Conservation (phyloP, 441 rosid genomes). For the Biscutella laevigata region DNA sequence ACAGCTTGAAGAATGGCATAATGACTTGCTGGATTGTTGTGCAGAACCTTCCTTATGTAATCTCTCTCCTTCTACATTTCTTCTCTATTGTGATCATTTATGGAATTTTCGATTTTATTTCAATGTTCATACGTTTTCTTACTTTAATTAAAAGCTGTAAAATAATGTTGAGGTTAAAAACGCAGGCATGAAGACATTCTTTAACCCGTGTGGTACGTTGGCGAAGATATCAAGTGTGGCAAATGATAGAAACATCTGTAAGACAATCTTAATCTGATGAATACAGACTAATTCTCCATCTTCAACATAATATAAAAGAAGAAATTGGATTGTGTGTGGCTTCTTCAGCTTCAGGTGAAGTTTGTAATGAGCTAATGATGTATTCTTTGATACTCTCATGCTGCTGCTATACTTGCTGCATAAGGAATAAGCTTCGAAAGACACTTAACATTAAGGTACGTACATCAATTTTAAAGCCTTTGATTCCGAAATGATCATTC, state of each 20-base stretch:
- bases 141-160: not conserved
- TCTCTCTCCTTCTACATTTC: constrained; percentile 20
- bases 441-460: constrained; percentile 62
- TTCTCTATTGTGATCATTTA: not conserved
- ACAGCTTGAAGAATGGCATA: constrained; percentile 66
- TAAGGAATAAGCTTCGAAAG: constrained; percentile 78
- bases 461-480: not conserved
- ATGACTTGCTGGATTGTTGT: constrained; percentile 81
- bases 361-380: constrained; percentile 78
- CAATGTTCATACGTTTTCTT: not conserved
- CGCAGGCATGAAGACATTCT: constrained; percentile 69
- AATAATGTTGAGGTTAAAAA: not conserved
- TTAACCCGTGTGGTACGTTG: constrained; percentile 76
- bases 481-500: too few relatives aligned
- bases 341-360: constrained; percentile 69
- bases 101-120: too few relatives aligned
- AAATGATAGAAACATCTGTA: constrained; percentile 54
- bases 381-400: constrained; percentile 83
- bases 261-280: constrained; percentile 28
- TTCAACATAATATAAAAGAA: not conserved
- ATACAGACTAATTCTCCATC: not conserved
- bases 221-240: constrained; percentile 70
- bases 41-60: constrained; percentile 74
- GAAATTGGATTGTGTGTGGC: not conserved
- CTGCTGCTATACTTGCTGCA: constrained; percentile 83